Evolutionary conservation across 1,284 basidiomycete genomes (phyloP).

Genomic region (Cystobasidium slooffiae): DNA sequence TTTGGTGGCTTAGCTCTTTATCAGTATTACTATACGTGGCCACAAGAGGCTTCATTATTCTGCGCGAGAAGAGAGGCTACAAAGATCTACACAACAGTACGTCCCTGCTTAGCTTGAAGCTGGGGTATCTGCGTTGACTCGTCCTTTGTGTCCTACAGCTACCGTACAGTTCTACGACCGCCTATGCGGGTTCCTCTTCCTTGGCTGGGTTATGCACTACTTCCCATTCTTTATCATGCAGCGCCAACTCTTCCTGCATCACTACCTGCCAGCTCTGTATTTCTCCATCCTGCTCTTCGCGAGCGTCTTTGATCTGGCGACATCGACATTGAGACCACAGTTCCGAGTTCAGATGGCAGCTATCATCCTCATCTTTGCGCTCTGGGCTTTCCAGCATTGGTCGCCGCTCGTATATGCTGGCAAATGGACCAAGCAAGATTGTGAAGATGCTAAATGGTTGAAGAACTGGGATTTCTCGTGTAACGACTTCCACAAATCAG

Average conservation of each 20-base stretch:
- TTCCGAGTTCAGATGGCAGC: conserved; percentile 78
- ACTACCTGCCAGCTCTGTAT: conserved; percentile 95
- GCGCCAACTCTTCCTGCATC: conserved; percentile 94
- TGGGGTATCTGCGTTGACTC: not conserved
- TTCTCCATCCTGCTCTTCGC: conserved; percentile 83
- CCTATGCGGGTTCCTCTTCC: conserved; percentile 84
- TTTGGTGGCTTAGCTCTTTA: conserved; percentile 84
- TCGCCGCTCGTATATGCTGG: conserved; percentile 83
- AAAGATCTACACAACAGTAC: conserved; percentile 87
- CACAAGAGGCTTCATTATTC: conserved; percentile 75
- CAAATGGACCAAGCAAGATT: conserved; percentile 82
- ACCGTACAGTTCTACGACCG: conserved; percentile 90
- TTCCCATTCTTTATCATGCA: conserved; percentile 95
- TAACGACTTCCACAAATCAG: conserved; percentile 40
- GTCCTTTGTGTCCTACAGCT: conserved; percentile 60
- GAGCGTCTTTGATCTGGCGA: conserved; percentile 81
- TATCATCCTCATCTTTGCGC: conserved; percentile 67
- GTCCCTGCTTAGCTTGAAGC: conserved; percentile 54
- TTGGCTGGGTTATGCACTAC: conserved; percentile 95
- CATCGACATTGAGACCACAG: conserved; percentile 74
- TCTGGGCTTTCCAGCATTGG: conserved; percentile 79
- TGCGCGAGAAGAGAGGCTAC: conserved; percentile 88
- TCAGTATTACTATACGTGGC: conserved; percentile 71
- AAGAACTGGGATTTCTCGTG: conserved; percentile 94
- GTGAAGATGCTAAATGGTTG: conserved; percentile 78